These are phyloP conservation scores for Penicillium coffeae DNA, from an alignment of 495 filamentous ascomycete genomes.

Conservation along the genomic window DNA sequence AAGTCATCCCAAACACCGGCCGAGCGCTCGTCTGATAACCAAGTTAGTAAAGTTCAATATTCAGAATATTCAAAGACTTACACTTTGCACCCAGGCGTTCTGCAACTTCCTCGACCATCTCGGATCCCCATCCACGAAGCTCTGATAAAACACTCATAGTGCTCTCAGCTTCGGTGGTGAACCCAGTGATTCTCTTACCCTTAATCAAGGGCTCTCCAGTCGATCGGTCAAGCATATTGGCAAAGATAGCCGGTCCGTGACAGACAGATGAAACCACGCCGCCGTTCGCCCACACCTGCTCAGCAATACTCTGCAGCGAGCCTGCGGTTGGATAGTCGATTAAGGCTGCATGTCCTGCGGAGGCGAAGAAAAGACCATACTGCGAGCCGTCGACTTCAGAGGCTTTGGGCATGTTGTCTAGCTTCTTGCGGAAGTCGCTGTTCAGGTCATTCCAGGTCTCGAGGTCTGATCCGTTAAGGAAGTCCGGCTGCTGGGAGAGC, in stretches of 20 bases:
- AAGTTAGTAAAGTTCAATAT: slow-evolving; percentile 4
- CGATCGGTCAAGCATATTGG: slow-evolving; percentile 30
- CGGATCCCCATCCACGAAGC: slow-evolving; percentile 30
- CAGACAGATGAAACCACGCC: slow-evolving; percentile 38
- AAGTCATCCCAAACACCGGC: slow-evolving; percentile 46
- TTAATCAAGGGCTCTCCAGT: slow-evolving; percentile 40
- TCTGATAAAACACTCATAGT: slow-evolving; percentile 33
- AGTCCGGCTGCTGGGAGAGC: slow-evolving; percentile 41
- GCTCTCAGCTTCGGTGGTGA: slow-evolving; percentile 40
- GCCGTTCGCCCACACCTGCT: slow-evolving; percentile 35
- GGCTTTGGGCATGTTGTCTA: slow-evolving; percentile 34
- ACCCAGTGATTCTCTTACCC: slow-evolving; percentile 41
- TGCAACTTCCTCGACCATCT: slow-evolving; percentile 36
- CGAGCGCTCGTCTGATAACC: slow-evolving; percentile 29
- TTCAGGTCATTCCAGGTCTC: slow-evolving; percentile 34
- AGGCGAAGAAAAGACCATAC: slow-evolving; percentile 43
- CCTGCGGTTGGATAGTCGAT: slow-evolving; percentile 43
- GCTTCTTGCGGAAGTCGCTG: slow-evolving; percentile 39
- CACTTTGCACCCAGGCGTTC: slow-evolving; percentile 33
- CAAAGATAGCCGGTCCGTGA: slow-evolving; percentile 44
- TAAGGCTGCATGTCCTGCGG: slow-evolving; percentile 43
- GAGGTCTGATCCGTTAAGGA: slow-evolving; percentile 33
- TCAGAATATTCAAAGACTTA: slow-evolving; percentile 17
- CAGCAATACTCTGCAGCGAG: slow-evolving; percentile 35
- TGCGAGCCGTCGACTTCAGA: slow-evolving; percentile 26